Base-by-base conservation (phyloP, 352 stramenopile species). In the Globisporangium parvum region DNA sequence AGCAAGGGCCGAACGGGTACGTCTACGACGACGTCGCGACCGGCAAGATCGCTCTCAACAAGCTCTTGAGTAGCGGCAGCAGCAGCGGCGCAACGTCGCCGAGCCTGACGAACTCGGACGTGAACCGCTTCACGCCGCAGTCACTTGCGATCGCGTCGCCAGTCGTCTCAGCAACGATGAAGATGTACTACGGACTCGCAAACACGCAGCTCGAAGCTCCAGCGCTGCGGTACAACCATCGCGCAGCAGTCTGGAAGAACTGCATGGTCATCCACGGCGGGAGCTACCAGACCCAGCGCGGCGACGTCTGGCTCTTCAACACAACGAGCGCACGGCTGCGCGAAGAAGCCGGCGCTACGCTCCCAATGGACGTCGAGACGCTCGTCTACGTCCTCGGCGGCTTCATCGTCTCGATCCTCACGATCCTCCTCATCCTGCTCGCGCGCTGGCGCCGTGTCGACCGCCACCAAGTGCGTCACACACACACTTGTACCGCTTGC, bases 291-390 rank as follows among this genome's bases (percentile, higher is more conserved):
- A 73, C 59, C 9, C 76, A 87, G 40, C 72, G 73, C 10, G 71
- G 76, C 15, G 80, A 91, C n/a, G 44, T 91, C 21, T 91, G 80
- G 78, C 56, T 69, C 33, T 88, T 73, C 66, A 91, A 91, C 63
- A 78, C 73, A 14, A 83, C 76, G 15, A 64, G 44, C 12, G 70
- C 74, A 14, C 54, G 57, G 3, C 39, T 78, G 23, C 53, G 47
- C 5, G 51, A 70, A 41, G 70, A 69, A 41, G 53, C 53, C 2
- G n/a, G 53, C 1, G 33, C 52, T 0, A 51, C 58, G 18, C 46
- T 88, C 11, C 73, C 73, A 17, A 64, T 87, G 31, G 65, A 86
- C 56, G 65, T 87, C 12, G 67, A 75, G 55, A 84, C 80, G n/a
- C 70, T 91, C 15, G 66, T 88, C n/a, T 91, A 88, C 62, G 71